These are phyloP conservation scores for Chlorella sp. DNA, from an alignment of 139 green algal species.

Conservation along the genomic window DNA sequence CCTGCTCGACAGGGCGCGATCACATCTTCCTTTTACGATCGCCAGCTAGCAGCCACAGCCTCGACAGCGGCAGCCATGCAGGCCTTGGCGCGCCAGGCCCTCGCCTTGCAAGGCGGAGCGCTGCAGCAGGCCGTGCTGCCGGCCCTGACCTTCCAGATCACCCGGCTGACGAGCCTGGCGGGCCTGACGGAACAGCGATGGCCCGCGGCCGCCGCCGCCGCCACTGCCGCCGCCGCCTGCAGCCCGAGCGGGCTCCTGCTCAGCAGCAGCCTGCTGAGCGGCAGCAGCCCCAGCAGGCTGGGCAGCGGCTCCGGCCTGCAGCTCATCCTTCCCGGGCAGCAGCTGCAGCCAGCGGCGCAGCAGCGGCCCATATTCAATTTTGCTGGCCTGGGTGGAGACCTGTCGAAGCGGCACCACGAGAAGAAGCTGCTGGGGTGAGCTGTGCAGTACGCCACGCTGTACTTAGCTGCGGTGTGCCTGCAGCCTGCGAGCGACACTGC, in stretches of 20 bases:
- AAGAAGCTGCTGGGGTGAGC: slow-evolving; percentile 50
- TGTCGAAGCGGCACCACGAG: slow-evolving; percentile 48
- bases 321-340: not conserved
- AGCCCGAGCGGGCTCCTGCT: not conserved
- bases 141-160: not conserved
- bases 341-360: slow-evolving; percentile 10
- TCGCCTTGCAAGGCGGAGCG: too few species aligned
- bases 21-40: too few species aligned
- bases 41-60: too few species aligned
- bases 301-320: not conserved
- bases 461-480: not conserved
- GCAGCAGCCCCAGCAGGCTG: not conserved
- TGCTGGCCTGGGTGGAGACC: slow-evolving; percentile 25
- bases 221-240: not conserved
- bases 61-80: too few species aligned
- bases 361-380: slow-evolving; percentile 26
- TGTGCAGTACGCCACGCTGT: too few species aligned
- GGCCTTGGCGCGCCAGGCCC: too few species aligned
- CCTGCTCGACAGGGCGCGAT: too few species aligned
- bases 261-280: not conserved
- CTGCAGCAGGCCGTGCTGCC: not conserved
- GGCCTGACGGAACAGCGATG: not conserved
- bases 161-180: not conserved
- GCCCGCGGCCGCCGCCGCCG: not conserved
- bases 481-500: not conserved